phyloP scores from a whole-genome alignment of 805 yeast species.

The Saturnispora zaruensis region DNA sequence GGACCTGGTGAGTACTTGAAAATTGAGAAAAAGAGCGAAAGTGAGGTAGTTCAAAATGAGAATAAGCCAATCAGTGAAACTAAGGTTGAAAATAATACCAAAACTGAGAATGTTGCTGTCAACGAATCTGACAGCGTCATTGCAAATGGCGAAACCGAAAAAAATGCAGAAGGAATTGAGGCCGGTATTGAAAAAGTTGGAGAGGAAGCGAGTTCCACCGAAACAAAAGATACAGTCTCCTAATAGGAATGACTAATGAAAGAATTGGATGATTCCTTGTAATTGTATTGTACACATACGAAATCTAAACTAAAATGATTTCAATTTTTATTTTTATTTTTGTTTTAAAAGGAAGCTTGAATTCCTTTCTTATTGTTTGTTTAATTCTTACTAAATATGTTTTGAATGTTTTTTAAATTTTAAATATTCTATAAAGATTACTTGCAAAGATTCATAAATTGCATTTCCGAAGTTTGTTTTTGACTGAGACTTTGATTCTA shows the following conservation, averaged over 20 bases:
- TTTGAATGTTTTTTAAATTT: neutral
- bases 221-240: constrained; percentile 13
- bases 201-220: neutral
- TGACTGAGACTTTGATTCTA: constrained; percentile 11
- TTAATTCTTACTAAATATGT: constrained; percentile 3
- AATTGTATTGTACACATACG: constrained; percentile 34
- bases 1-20: constrained; percentile 32
- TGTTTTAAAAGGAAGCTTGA: neutral
- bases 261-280: constrained; percentile 34
- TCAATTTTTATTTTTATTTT: neutral
- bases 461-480: neutral
- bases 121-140: neutral
- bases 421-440: constrained; percentile 6
- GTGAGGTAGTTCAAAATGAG: neutral
- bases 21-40: neutral
- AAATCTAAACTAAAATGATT: constrained; percentile 14
- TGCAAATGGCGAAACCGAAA: neutral
- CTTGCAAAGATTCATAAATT: neutral
- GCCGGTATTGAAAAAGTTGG: constrained; percentile 9
- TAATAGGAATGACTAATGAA: constrained; percentile 29
- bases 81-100: neutral
- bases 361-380: neutral
- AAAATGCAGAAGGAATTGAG: neutral
- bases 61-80: neutral
- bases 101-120: constrained; percentile 13